Percentiles rank a stretch among this genome's conserved stretches.
These are phyloP conservation scores for Candolleomyces eurysporus DNA, from an alignment of 768 basidiomycete species.

Conservation along the genomic window DNA sequence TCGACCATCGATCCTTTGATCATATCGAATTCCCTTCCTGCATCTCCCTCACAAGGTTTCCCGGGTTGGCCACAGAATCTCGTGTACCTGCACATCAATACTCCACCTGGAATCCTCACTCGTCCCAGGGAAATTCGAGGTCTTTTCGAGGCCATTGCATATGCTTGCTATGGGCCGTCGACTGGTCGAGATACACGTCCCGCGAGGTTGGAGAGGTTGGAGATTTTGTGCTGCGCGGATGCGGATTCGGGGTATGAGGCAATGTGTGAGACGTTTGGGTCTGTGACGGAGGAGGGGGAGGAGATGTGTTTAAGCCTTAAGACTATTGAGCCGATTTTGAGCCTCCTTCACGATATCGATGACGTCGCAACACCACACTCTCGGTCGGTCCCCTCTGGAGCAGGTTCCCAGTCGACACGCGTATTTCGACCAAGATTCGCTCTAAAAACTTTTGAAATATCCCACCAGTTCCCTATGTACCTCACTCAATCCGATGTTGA, in stretches of 20 bases:
- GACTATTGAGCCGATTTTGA: not conserved
- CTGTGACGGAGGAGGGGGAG: not conserved
- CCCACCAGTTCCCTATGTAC: slow-evolving; percentile 28
- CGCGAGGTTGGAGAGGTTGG: not conserved
- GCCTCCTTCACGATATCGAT: slow-evolving; percentile 16
- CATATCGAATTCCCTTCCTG: not conserved
- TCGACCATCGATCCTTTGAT: not conserved
- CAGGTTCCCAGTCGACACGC: slow-evolving; percentile 12
- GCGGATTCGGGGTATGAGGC: slow-evolving; percentile 1
- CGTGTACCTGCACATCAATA: not conserved
- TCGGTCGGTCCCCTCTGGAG: not conserved
- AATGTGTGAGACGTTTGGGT: not conserved
- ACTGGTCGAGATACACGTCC: not conserved
- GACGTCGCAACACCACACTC: not conserved
- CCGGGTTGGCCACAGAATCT: slow-evolving; percentile 4
- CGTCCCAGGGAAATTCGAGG: not conserved
- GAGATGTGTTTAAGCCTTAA: not conserved
- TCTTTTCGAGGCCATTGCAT: not conserved
- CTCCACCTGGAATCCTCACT: not conserved
- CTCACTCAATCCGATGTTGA: slow-evolving; percentile 40
- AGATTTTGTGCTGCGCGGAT: not conserved
- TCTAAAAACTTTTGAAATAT: slow-evolving; percentile 27
- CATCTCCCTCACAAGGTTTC: not conserved
- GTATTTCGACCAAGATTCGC: slow-evolving; percentile 19
- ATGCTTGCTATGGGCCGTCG: not conserved